Base-by-base conservation (phyloP, 257 asterid species). In the Solanum gandarillasii region DNA sequence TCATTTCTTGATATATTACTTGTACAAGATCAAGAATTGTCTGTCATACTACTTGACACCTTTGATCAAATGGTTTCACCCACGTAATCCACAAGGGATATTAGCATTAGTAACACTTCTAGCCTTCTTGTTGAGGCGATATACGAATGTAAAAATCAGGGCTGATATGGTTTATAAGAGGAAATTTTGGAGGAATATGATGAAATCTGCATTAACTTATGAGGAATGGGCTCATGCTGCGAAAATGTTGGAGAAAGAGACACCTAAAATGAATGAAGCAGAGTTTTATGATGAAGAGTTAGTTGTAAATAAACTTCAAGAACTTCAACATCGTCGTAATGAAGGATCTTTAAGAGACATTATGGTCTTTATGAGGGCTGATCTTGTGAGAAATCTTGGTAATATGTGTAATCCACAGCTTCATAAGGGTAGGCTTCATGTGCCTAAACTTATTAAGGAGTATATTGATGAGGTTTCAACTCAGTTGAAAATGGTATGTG, bases 221-320 rank as follows among this genome's bases (percentile, higher is more conserved):
- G 99, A 97, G 88, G 99, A 97, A 87, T 97, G 99, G 99, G 98
- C 98, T 84, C 99, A 97, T 90, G 99, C 98, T 39, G 96, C 99
- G 23, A 94, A 91, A 89, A 96, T 97, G 99, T 87, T 96, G 65
- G 99, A 96, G 84, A 97, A 91, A 75, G 99, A 95, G 87, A 92
- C 96, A 23, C 95, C 88, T 75, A 95, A 83, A 81, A 89, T 94
- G 96, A 95, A 95, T 65, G 98, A 96, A 46, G 79, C 95, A 1
- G 92, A 96, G 90, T 94, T 97, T 9, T 97, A 95, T 43, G 99
- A 97, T 20, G 99, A 91, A 74, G 99, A 97, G 73, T 98, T 97
- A 32, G 98, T 97, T 5, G 91, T 94, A 86, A 91, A 95, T 89
- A 96, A 96, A 74, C 95, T 97, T 86, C 95, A 92, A 87, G 99